These are phyloP conservation scores for Mycena belliarum DNA, from an alignment of 768 basidiomycete genomes.

Conservation along the genomic window DNA sequence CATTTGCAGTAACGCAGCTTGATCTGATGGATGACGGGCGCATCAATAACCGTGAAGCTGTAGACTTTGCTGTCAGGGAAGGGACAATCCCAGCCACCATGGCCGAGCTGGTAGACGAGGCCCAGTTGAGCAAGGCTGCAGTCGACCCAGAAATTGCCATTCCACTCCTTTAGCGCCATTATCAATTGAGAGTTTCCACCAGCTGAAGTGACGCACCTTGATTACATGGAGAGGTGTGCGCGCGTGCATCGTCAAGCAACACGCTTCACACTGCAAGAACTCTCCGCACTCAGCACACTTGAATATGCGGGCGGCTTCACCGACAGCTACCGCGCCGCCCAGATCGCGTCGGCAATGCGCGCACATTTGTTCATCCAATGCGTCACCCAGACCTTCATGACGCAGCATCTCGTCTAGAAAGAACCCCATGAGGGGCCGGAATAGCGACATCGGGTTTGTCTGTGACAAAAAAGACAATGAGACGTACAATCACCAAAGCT, in stretches of 20 bases:
- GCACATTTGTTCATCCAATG: neutral
- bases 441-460: neutral
- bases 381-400: conserved; percentile 5
- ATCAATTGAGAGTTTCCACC: neutral
- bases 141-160: neutral
- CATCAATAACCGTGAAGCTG: too few species aligned
- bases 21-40: neutral
- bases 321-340: too few species aligned
- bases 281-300: neutral
- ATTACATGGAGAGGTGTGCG: neutral
- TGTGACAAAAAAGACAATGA: too few species aligned
- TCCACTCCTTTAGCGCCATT: neutral
- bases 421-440: neutral
- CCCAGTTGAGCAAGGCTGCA: too few species aligned
- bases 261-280: neutral
- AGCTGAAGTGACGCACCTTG: neutral
- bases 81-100: too few species aligned
- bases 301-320: neutral
- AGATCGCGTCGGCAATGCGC: too few species aligned
- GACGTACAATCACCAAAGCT: too few species aligned
- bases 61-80: too few species aligned
- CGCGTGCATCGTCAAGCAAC: neutral
- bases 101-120: too few species aligned
- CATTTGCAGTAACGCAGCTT: neutral
- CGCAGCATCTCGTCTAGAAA: conserved; percentile 5